phyloP scores from a whole-genome alignment of 106 monocot species.

The Dioscorea zingiberensis region DNA sequence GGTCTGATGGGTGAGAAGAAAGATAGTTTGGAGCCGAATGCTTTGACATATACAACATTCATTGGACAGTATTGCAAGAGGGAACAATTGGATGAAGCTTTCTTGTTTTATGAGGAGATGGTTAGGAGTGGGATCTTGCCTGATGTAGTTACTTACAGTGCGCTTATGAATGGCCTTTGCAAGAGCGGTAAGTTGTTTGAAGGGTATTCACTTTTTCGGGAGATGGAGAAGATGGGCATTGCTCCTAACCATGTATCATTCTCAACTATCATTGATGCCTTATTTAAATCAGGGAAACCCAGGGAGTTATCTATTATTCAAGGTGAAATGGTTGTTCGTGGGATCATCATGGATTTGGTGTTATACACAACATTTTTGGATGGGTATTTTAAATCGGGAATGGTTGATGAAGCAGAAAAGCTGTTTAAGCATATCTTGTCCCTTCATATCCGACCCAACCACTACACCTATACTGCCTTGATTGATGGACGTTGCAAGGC shows the following conservation, averaged over 20 bases:
- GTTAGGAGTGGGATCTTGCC: slow-evolving; percentile 65
- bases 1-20: slow-evolving; percentile 30
- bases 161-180: slow-evolving; percentile 60
- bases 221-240: slow-evolving; percentile 75
- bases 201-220: slow-evolving; percentile 70
- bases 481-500: slow-evolving; percentile 75
- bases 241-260: slow-evolving; percentile 76
- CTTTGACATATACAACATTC: slow-evolving; percentile 66
- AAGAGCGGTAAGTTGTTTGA: slow-evolving; percentile 40
- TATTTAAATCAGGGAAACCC: slow-evolving; percentile 39
- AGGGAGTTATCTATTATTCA: slow-evolving; percentile 36
- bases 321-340: slow-evolving; percentile 61
- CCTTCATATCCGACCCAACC: slow-evolving; percentile 28
- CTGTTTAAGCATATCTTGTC: slow-evolving; percentile 37
- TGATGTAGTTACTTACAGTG: slow-evolving; percentile 75
- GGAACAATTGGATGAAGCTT: slow-evolving; percentile 42
- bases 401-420: slow-evolving; percentile 50
- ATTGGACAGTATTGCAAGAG: slow-evolving; percentile 45
- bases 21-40: slow-evolving; percentile 42
- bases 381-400: slow-evolving; percentile 53
- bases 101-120: slow-evolving; percentile 75
- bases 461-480: slow-evolving; percentile 51
- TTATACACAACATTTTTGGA: slow-evolving; percentile 51
- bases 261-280: slow-evolving; percentile 46
- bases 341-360: slow-evolving; percentile 65